These are phyloP conservation scores for Myxozyma kluyveri DNA, from an alignment of 805 yeast species.

Conservation along the genomic window DNA sequence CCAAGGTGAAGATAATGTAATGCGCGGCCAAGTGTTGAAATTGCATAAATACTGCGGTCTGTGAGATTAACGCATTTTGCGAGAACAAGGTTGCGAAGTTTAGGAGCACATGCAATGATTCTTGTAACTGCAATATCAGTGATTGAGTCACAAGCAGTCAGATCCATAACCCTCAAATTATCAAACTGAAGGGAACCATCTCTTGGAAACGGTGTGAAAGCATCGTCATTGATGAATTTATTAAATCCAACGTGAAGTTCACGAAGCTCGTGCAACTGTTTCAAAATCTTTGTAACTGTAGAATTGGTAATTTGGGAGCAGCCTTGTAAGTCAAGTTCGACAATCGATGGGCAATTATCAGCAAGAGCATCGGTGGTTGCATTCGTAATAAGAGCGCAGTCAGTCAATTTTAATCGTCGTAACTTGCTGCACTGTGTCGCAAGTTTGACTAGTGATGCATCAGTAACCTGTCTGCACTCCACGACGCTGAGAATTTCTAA, in stretches of 20 bases:
- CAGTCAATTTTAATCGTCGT: constrained; percentile 78
- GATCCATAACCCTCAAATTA: constrained; percentile 74
- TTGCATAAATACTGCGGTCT: constrained; percentile 69
- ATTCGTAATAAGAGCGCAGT: constrained; percentile 65
- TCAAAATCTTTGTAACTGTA: constrained; percentile 57
- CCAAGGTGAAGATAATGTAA: constrained; percentile 90
- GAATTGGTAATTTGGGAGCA: constrained; percentile 70
- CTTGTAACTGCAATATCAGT: constrained; percentile 76
- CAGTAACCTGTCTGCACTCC: constrained; percentile 70
- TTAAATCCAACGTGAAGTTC: constrained; percentile 75
- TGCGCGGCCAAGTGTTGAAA: constrained; percentile 71
- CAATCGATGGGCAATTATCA: constrained; percentile 70
- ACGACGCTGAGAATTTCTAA: constrained; percentile 90
- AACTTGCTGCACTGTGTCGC: constrained; percentile 66
- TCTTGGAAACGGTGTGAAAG: constrained; percentile 39
- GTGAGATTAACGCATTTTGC: constrained; percentile 87
- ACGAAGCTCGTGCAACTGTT: constrained; percentile 65
- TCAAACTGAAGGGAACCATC: constrained; percentile 41
- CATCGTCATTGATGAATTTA: constrained; percentile 61
- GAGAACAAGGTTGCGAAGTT: constrained; percentile 78
- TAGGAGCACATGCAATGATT: constrained; percentile 74
- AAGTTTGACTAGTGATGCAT: constrained; percentile 58
- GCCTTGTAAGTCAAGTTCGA: constrained; percentile 85
- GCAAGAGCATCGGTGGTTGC: constrained; percentile 58
- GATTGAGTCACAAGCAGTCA: constrained; percentile 76